Evolutionary conservation across 129 eudicot genomes (phyloP).

Genomic region (Daucus carota): DNA sequence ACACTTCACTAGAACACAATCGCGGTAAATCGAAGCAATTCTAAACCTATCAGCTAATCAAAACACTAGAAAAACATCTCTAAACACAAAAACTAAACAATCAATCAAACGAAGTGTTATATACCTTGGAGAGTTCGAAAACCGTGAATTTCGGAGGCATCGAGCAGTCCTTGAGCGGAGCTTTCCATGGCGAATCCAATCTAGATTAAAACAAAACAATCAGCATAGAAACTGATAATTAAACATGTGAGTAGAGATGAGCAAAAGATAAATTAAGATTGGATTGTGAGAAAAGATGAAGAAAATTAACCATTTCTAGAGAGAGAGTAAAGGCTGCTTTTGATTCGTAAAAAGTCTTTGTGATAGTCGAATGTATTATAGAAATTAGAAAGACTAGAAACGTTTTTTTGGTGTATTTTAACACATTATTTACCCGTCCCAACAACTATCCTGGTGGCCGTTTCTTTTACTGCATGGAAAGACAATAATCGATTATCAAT

Average conservation of each 20-base stretch:
- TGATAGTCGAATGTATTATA: neutral
- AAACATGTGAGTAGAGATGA: neutral
- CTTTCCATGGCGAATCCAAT: constrained; percentile 35
- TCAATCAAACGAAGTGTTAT: neutral
- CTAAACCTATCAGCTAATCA: neutral
- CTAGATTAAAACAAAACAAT: neutral
- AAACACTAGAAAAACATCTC: neutral
- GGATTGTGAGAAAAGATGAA: neutral
- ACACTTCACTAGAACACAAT: neutral
- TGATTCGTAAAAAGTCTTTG: neutral
- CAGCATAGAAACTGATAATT: neutral
- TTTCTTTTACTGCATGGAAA: too few species aligned
- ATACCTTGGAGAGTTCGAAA: constrained; percentile 74
- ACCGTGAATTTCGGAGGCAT: constrained; percentile 80
- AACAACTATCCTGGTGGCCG: too few species aligned
- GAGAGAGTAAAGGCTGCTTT: neutral
- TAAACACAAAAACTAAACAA: neutral
- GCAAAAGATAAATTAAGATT: neutral
- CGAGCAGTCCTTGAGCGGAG: constrained; percentile 27
- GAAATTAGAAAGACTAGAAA: too few species aligned
- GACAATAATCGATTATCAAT: too few species aligned
- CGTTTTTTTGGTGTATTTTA: too few species aligned
- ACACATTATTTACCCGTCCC: too few species aligned
- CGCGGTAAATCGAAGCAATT: neutral
- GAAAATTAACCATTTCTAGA: neutral